These are phyloP conservation scores for Plenodomus biglobosus DNA, from an alignment of 2,329 filamentous ascomycete species.

Conservation along the genomic window DNA sequence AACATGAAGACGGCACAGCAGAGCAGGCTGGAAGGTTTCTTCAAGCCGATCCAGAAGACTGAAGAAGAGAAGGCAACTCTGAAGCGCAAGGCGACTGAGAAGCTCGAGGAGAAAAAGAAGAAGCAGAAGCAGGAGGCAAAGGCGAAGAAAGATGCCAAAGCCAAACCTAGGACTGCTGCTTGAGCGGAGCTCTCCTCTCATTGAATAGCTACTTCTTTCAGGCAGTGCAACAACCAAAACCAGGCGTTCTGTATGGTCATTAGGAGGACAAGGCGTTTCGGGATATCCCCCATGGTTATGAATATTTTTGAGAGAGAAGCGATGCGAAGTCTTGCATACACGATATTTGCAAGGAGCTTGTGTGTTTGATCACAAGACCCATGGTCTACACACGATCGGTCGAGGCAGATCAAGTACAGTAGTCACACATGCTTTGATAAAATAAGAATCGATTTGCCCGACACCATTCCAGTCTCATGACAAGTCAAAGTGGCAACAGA, in stretches of 20 bases:
- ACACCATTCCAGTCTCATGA: too few species aligned
- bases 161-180: conserved; percentile 62
- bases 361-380: too few species aligned
- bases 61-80: conserved; percentile 79
- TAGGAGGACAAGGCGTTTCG: neutral
- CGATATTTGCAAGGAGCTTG: too few species aligned
- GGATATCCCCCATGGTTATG: neutral
- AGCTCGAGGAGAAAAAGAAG: conserved; percentile 91
- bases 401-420: too few species aligned
- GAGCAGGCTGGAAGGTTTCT: conserved; percentile 90
- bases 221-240: too few species aligned
- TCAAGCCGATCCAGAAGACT: conserved; percentile 88
- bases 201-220: too few species aligned
- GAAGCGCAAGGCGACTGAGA: conserved; percentile 93
- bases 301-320: neutral
- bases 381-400: too few species aligned
- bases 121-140: conserved; percentile 93
- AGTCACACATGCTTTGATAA: too few species aligned
- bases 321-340: neutral
- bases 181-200: neutral
- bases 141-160: conserved; percentile 88
- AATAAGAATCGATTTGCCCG: too few species aligned
- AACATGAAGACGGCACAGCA: conserved; percentile 90
- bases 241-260: neutral
- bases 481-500: too few species aligned